Conservation (phyloP, 192 early-diverging fungal species). For the Entomortierella parvispora region DNA sequence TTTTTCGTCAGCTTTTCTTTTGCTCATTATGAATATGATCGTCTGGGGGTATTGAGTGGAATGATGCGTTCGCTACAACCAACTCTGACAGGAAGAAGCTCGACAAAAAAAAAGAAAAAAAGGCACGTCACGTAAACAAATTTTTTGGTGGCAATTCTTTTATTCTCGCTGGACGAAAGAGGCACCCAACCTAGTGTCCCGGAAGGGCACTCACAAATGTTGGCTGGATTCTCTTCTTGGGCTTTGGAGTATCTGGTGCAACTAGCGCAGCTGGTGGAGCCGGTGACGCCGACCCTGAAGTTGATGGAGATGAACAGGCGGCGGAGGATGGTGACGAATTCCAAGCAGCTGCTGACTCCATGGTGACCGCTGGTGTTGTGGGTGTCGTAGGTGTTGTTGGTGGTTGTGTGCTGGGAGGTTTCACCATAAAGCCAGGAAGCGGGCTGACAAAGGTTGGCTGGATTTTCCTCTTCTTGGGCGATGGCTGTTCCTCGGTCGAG, state of each 20-base stretch:
- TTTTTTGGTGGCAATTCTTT: neutral
- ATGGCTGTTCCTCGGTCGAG: conserved; percentile 12
- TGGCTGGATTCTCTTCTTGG: conserved; percentile 45
- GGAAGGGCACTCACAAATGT: conserved; percentile 47
- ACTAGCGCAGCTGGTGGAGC: neutral
- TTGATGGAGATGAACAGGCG: neutral
- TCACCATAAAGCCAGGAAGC: conserved; percentile 5
- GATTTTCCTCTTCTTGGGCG: conserved; percentile 38
- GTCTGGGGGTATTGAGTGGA: too few species aligned
- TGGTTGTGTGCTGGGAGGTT: neutral
- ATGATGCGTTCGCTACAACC: too few species aligned
- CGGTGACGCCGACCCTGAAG: neutral
- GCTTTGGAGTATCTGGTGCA: conserved; percentile 2
- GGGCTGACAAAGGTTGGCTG: conserved; percentile 34
- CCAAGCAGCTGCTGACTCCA: neutral
- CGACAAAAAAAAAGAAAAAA: conserved; percentile 8
- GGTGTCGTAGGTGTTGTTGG: neutral
- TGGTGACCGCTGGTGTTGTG: neutral
- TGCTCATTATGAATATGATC: conserved; percentile 24
- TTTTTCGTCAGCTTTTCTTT: conserved; percentile 42
- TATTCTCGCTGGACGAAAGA: neutral
- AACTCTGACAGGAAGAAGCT: too few species aligned
- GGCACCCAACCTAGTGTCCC: conserved; percentile 4
- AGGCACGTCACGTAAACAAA: neutral
- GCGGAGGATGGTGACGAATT: conserved; percentile 2